Conservation (phyloP, 768 basidiomycete species). For the Tephrocybe sp. region DNA sequence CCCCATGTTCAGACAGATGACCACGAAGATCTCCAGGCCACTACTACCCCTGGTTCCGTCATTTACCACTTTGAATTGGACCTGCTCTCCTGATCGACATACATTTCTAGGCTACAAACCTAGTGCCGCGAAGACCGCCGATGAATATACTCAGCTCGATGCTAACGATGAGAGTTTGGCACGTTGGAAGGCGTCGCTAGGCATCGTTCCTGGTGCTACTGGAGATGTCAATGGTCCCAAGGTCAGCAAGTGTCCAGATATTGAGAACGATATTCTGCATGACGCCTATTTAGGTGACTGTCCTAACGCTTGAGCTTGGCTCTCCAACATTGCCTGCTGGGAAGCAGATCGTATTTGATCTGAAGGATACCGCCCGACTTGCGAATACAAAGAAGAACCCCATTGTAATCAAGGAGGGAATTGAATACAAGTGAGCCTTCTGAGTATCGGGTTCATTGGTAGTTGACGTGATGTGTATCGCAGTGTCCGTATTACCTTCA, state of each 20-base stretch:
- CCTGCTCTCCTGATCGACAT: conserved; percentile 11
- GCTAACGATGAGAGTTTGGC: conserved; percentile 90
- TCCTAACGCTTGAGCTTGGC: conserved; percentile 74
- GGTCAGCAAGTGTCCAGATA: conserved; percentile 41
- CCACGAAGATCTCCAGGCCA: conserved; percentile 68
- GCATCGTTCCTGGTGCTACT: conserved; percentile 61
- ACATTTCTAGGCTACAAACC: conserved; percentile 76
- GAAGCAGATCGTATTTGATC: conserved; percentile 66
- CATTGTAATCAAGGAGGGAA: conserved; percentile 77
- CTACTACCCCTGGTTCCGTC: conserved; percentile 62
- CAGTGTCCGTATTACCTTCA: conserved; percentile 82
- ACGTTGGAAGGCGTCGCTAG: conserved; percentile 94
- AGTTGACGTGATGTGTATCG: conserved; percentile 9
- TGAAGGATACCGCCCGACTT: conserved; percentile 47
- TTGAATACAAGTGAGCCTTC: conserved; percentile 80
- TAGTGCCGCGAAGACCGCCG: conserved; percentile 64
- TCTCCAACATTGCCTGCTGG: conserved; percentile 69
- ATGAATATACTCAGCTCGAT: conserved; percentile 85
- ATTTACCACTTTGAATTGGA: background rate
- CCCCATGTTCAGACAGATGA: conserved; percentile 50
- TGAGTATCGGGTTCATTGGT: background rate
- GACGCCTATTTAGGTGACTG: conserved; percentile 55
- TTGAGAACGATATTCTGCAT: conserved; percentile 9
- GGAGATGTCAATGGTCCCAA: conserved; percentile 56
- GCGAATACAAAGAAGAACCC: conserved; percentile 76